Evolutionary conservation across 2,329 filamentous ascomycete genomes (phyloP).

Genomic region (Colletotrichum paranaense): DNA sequence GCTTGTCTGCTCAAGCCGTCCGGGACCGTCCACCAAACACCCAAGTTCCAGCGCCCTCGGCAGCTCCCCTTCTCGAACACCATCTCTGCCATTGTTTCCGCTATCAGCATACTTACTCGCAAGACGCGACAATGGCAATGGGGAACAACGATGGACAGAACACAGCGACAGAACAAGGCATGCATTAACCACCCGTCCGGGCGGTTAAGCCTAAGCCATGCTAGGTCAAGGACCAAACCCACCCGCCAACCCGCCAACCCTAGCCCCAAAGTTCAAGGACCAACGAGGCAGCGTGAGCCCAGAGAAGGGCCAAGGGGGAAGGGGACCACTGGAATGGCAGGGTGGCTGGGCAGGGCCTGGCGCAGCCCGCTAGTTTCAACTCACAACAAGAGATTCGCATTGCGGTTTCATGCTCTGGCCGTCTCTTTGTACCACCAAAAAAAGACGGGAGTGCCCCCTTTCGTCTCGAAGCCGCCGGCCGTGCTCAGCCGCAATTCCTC

Average conservation of each 20-base stretch:
- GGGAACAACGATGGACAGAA: background rate
- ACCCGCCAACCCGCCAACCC: background rate
- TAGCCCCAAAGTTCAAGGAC: background rate
- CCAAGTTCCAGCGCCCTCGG: background rate
- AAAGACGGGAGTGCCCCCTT: background rate
- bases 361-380: constrained; percentile 33
- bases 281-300: background rate
- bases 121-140: background rate
- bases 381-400: constrained; percentile 3
- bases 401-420: constrained; percentile 29
- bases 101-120: background rate
- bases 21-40: background rate
- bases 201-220: constrained; percentile 31
- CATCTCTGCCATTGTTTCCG: background rate
- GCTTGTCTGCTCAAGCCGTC: background rate
- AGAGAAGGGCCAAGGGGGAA: background rate
- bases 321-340: constrained; percentile 12
- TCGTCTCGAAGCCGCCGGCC: background rate
- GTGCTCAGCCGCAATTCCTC: constrained; percentile 27
- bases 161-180: background rate
- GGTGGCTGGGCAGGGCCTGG: constrained; percentile 15
- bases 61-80: background rate
- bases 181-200: constrained; percentile 23
- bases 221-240: background rate
- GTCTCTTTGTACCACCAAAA: constrained; percentile 13